Evolutionary conservation across 2,329 filamentous ascomycete genomes (phyloP).

Genomic region (Arthrobotrys entomopaga): DNA sequence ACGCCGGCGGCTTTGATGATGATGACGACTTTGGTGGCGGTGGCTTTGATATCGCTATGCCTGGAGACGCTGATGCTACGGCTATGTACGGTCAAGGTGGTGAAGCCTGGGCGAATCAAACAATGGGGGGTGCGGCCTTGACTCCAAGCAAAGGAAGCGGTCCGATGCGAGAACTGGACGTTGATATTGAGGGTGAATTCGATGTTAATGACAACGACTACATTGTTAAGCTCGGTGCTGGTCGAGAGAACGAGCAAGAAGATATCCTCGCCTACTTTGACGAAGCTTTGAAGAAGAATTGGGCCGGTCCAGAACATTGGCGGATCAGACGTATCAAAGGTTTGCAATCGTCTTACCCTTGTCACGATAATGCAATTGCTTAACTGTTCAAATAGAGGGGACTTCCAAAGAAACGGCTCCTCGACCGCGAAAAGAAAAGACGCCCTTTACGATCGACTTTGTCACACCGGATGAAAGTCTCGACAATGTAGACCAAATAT

Average conservation of each 20-base stretch:
- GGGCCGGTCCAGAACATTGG: slow-evolving; percentile 99
- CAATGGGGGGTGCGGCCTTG: slow-evolving; percentile 81
- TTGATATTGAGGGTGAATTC: slow-evolving; percentile 68
- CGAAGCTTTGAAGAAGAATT: slow-evolving; percentile 94
- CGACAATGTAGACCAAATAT: slow-evolving; percentile 81
- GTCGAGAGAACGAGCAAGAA: slow-evolving; percentile 84
- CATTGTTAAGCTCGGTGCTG: slow-evolving; percentile 66
- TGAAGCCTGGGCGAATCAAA: slow-evolving; percentile 88
- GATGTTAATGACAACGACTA: slow-evolving; percentile 77
- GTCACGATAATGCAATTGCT: neutral
- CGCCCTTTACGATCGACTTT: slow-evolving; percentile 95
- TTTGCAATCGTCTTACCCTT: slow-evolving; percentile 48
- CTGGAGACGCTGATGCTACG: slow-evolving; percentile 77
- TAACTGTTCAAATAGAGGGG: slow-evolving; percentile 22
- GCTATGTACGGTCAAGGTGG: slow-evolving; percentile 92
- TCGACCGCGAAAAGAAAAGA: slow-evolving; percentile 89
- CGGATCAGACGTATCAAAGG: slow-evolving; percentile 93
- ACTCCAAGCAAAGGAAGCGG: slow-evolving; percentile 70
- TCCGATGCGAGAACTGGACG: slow-evolving; percentile 65
- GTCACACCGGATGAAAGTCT: slow-evolving; percentile 74
- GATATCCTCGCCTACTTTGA: slow-evolving; percentile 99
- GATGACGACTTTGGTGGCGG: slow-evolving; percentile 82
- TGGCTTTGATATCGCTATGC: slow-evolving; percentile 75
- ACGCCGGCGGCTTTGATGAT: slow-evolving; percentile 82
- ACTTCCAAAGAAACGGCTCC: slow-evolving; percentile 43